phyloP scores from a whole-genome alignment of 2,329 filamentous ascomycete genomes.

The Pezicula radicicola region DNA sequence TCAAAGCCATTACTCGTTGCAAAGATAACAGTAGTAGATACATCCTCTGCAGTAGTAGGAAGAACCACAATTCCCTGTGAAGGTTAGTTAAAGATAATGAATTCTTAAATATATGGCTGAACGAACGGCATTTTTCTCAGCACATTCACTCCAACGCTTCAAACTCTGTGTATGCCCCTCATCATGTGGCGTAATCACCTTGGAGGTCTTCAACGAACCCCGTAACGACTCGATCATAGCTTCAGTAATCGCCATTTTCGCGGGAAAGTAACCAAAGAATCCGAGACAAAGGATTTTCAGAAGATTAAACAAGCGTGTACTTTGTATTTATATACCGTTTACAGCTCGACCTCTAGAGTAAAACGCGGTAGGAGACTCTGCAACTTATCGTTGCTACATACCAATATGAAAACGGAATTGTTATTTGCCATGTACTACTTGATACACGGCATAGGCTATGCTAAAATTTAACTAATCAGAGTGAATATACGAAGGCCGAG shows the following conservation, averaged over 20 bases:
- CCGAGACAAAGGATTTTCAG: slow-evolving; percentile 16
- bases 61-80: slow-evolving; percentile 16
- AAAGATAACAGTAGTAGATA: slow-evolving; percentile 14
- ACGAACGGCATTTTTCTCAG: not conserved
- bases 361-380: too few relatives aligned
- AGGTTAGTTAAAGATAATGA: not conserved
- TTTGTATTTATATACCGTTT: too few relatives aligned
- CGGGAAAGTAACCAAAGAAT: not conserved
- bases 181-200: not conserved
- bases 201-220: not conserved
- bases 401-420: too few relatives aligned
- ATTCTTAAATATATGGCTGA: not conserved
- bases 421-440: too few relatives aligned
- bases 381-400: too few relatives aligned
- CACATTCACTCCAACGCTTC: not conserved
- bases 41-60: slow-evolving; percentile 13
- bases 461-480: too few relatives aligned
- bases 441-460: too few relatives aligned
- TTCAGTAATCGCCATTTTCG: not conserved
- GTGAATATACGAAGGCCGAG: too few relatives aligned
- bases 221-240: not conserved
- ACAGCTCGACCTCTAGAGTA: too few relatives aligned
- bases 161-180: not conserved
- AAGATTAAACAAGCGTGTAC: too few relatives aligned
- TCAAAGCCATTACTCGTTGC: slow-evolving; percentile 8